These are phyloP conservation scores for Aspergillus quadricinctus DNA, from an alignment of 2,329 filamentous ascomycete genomes.

Conservation along the genomic window DNA sequence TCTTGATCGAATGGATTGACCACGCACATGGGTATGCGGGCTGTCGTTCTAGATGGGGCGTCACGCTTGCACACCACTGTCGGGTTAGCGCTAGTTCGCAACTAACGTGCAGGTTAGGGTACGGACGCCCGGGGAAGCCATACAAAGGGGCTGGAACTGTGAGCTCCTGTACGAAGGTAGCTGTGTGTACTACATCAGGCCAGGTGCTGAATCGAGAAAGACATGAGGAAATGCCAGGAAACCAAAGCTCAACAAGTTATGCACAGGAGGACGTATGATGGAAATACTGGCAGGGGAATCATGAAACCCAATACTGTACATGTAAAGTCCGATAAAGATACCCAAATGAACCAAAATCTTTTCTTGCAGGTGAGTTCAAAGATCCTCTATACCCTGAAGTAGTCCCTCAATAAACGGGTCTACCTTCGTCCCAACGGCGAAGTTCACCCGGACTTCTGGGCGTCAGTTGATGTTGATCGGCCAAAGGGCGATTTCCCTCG, in stretches of 20 bases:
- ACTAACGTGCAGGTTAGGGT: neutral
- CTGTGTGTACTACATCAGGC: neutral
- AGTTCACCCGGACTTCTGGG: constrained; percentile 23
- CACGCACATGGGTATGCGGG: neutral
- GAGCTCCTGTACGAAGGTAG: neutral
- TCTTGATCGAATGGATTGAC: neutral
- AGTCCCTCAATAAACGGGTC: constrained; percentile 36
- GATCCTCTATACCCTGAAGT: neutral
- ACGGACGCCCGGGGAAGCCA: neutral
- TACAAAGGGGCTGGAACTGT: neutral
- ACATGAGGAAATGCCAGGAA: constrained; percentile 5
- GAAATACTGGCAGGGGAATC: neutral
- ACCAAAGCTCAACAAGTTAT: neutral
- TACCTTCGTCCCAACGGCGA: constrained; percentile 40
- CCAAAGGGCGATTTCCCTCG: constrained; percentile 14
- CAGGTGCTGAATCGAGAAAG: neutral
- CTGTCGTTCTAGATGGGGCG: neutral
- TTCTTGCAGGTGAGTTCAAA: neutral
- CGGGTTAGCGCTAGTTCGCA: neutral
- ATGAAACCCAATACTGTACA: neutral
- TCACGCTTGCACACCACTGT: neutral
- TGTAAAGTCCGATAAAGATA: neutral
- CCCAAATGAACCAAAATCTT: neutral
- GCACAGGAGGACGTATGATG: neutral
- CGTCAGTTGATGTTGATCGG: constrained; percentile 11